Percentiles rank a stretch among this genome's conserved stretches.
phyloP scores from a whole-genome alignment of 1,284 basidiomycete species.

The Ustilago nuda region DNA sequence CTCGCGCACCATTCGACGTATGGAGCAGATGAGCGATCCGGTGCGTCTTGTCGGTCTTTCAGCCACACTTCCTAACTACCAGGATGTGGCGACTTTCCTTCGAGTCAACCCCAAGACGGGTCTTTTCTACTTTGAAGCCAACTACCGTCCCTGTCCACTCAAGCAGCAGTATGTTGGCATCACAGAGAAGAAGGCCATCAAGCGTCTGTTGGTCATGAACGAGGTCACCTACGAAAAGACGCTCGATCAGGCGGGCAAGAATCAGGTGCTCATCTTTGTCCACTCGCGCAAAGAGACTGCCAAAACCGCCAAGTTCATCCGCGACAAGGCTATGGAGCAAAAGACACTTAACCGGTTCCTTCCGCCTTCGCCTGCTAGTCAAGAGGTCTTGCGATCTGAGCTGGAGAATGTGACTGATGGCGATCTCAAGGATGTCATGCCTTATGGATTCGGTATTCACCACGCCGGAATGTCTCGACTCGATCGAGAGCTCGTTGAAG shows the following conservation, averaged over 20 bases:
- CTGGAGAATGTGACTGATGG: conserved; percentile 84
- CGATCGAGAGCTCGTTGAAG: conserved; percentile 92
- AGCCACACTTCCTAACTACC: conserved; percentile 96
- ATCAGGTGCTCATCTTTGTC: conserved; percentile 83
- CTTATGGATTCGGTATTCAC: conserved; percentile 97
- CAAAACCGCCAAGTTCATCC: conserved; percentile 94
- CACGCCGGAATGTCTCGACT: conserved; percentile 99
- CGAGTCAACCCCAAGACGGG: conserved; percentile 92
- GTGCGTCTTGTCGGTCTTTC: conserved; percentile 95
- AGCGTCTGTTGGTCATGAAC: conserved; percentile 96
- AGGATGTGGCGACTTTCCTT: conserved; percentile 98
- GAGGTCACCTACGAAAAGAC: conserved; percentile 98
- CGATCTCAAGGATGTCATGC: conserved; percentile 88
- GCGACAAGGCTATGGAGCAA: conserved; percentile 95
- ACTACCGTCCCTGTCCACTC: conserved; percentile 90
- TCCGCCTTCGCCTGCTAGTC: conserved; percentile 58
- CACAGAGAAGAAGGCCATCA: conserved; percentile 99
- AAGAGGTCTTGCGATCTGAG: conserved; percentile 73
- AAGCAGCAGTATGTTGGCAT: conserved; percentile 98
- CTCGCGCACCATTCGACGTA: conserved; percentile 88
- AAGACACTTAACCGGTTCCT: conserved; percentile 96
- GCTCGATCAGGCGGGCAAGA: conserved; percentile 66
- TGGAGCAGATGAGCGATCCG: conserved; percentile 84
- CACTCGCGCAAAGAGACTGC: conserved; percentile 98
- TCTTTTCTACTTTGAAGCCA: conserved; percentile 94